Evolutionary conservation across 768 basidiomycete species (phyloP).

Genomic region (Porphyrellus cyaneotinctus): DNA sequence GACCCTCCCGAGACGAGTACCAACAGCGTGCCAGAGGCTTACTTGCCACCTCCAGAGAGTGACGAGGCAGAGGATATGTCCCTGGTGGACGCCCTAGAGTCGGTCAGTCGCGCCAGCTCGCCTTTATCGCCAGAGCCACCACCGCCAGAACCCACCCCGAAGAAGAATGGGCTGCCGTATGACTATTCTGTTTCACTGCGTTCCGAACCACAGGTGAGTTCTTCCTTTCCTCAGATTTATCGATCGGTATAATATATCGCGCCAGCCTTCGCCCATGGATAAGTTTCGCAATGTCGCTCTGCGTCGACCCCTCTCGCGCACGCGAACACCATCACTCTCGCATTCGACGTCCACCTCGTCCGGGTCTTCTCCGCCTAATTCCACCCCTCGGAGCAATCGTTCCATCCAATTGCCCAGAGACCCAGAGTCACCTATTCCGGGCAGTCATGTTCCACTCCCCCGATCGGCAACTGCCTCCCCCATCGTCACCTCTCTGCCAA

Average conservation of each 20-base stretch:
- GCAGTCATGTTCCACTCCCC: slow-evolving; percentile 47
- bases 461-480: slow-evolving; percentile 50
- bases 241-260: not conserved
- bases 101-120: slow-evolving; percentile 52
- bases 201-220: slow-evolving; percentile 56
- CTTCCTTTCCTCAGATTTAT: not conserved
- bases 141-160: slow-evolving; percentile 40
- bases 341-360: slow-evolving; percentile 54
- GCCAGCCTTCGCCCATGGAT: slow-evolving; percentile 59
- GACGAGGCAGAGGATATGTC: slow-evolving; percentile 44
- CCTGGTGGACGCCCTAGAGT: slow-evolving; percentile 53
- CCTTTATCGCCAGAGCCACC: slow-evolving; percentile 38
- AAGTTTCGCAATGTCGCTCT: slow-evolving; percentile 62
- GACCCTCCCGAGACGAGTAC: slow-evolving; percentile 41
- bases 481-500: slow-evolving; percentile 31
- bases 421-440: slow-evolving; percentile 46
- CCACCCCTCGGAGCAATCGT: slow-evolving; percentile 57
- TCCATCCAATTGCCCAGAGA: slow-evolving; percentile 41
- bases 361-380: slow-evolving; percentile 53
- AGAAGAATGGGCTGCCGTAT: slow-evolving; percentile 43
- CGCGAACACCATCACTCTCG: slow-evolving; percentile 65
- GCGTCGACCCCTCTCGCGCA: slow-evolving; percentile 47
- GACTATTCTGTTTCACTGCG: slow-evolving; percentile 59
- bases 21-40: slow-evolving; percentile 51
- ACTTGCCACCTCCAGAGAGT: slow-evolving; percentile 47